These are phyloP conservation scores for Spiraea crenata DNA, from an alignment of 331 rosid species.

Conservation along the genomic window DNA sequence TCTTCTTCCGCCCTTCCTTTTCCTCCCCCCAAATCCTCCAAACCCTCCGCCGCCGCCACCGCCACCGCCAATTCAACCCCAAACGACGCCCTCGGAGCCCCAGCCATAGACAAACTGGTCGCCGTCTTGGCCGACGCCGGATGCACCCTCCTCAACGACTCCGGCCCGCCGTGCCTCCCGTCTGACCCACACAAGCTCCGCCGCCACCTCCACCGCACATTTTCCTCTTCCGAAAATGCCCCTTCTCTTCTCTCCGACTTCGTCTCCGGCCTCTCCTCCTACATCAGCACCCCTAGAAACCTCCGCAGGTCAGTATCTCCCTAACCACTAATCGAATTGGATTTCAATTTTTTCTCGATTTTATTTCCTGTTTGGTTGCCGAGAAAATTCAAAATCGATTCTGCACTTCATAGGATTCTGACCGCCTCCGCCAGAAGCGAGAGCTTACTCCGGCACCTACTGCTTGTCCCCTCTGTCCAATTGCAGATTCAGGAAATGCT, in stretches of 20 bases:
- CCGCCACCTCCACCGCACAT: slow-evolving; percentile 33
- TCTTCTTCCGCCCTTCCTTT: slow-evolving; percentile 24
- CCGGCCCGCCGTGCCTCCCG: slow-evolving; percentile 43
- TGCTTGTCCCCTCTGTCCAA: slow-evolving; percentile 36
- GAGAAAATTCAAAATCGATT: slow-evolving; percentile 1
- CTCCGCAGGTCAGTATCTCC: slow-evolving; percentile 32
- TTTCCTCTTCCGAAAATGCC: slow-evolving; percentile 32
- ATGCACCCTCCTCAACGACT: slow-evolving; percentile 35
- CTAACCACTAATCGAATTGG: not conserved
- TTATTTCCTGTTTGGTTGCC: slow-evolving; percentile 2
- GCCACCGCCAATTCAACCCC: not conserved
- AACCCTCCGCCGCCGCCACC: slow-evolving; percentile 20
- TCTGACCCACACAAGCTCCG: slow-evolving; percentile 37
- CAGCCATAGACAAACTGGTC: slow-evolving; percentile 22
- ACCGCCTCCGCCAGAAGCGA: slow-evolving; percentile 24
- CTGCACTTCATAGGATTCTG: slow-evolving; percentile 27
- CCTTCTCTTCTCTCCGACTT: slow-evolving; percentile 31
- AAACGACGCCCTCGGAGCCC: slow-evolving; percentile 17
- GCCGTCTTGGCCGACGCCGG: slow-evolving; percentile 40
- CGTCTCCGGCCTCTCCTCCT: slow-evolving; percentile 34
- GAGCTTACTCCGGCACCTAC: slow-evolving; percentile 32
- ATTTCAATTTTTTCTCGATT: not conserved
- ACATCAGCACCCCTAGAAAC: slow-evolving; percentile 19
- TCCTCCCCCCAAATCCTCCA: slow-evolving; percentile 32
- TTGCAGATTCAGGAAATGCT: slow-evolving; percentile 34